phyloP scores from a whole-genome alignment of 108 stramenopile species.

The Cyclotella cryptica region DNA sequence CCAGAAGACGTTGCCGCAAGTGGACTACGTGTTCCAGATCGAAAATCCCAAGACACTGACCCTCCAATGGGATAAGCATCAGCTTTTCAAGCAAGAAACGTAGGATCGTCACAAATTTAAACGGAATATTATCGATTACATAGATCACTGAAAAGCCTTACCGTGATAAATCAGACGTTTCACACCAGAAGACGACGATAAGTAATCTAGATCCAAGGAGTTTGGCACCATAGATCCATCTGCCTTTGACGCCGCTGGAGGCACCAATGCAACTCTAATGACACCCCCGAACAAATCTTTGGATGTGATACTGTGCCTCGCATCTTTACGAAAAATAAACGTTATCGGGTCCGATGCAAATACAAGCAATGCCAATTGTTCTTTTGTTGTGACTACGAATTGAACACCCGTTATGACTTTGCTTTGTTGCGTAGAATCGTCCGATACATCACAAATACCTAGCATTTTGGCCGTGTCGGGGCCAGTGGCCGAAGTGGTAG shows the following conservation, averaged over 20 bases:
- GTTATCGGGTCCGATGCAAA: conserved; percentile 83
- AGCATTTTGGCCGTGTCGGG: conserved; percentile 34
- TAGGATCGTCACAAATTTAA: no score
- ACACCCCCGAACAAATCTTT: conserved; percentile 62
- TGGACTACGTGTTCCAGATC: conserved; percentile 36
- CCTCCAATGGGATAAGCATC: conserved; percentile 75
- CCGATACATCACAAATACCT: conserved; percentile 44
- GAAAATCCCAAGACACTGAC: conserved; percentile 70
- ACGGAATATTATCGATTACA: no score
- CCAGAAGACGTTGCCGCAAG: conserved; percentile 14
- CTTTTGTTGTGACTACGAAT: conserved; percentile 73
- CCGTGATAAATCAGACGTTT: conserved; percentile 82
- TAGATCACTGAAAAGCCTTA: not conserved
- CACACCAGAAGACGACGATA: conserved; percentile 69
- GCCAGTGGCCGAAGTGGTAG: conserved; percentile 19
- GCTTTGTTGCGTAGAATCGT: conserved; percentile 35
- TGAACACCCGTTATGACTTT: conserved; percentile 73
- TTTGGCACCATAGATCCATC: conserved; percentile 1
- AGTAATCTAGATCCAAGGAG: conserved; percentile 26
- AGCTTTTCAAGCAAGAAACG: conserved; percentile 7
- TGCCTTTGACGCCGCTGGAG: conserved; percentile 30
- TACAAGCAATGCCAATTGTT: conserved; percentile 76
- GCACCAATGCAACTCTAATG: conserved; percentile 79
- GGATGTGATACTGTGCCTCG: conserved; percentile 53
- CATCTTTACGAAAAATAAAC: conserved; percentile 57